These are phyloP conservation scores for Phytopythium delawarense DNA, from an alignment of 352 stramenopile genomes.

Conservation along the genomic window DNA sequence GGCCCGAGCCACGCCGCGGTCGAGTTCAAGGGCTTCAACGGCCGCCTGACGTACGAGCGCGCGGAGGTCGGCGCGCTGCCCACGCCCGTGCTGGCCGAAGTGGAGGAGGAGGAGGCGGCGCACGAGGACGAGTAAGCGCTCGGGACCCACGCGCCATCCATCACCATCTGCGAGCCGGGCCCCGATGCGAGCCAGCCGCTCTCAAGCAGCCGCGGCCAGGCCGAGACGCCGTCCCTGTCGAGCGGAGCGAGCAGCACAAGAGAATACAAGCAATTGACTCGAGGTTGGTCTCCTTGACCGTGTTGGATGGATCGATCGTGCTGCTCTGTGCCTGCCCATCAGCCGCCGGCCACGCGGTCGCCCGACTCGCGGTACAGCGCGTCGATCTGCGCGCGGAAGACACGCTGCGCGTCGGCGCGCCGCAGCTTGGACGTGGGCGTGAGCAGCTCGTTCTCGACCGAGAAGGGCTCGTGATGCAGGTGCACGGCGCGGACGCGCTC, in stretches of 20 bases:
- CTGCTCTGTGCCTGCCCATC: background rate
- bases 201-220: background rate
- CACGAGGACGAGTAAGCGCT: conserved; percentile 21
- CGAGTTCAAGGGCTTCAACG: conserved; percentile 35
- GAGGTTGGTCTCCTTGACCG: background rate
- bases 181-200: background rate
- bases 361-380: conserved; percentile 61
- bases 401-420: conserved; percentile 54
- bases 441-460: conserved; percentile 92
- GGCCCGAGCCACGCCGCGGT: conserved; percentile 26
- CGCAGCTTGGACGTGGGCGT: conserved; percentile 98
- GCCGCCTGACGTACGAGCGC: conserved; percentile 59
- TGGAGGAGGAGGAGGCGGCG: conserved; percentile 38
- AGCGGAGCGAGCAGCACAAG: background rate
- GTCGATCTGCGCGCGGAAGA: conserved; percentile 66
- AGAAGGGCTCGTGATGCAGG: conserved; percentile 89
- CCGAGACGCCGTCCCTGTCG: background rate
- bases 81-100: conserved; percentile 48
- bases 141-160: background rate
- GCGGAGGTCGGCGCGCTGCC: conserved; percentile 62
- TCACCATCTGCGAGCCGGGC: background rate
- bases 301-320: background rate
- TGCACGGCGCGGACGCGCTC: conserved; percentile 91
- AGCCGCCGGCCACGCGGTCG: conserved; percentile 34
- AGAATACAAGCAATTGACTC: conserved; percentile 2